Evolutionary conservation across 1,284 basidiomycete species (phyloP), one percentile per base, ranked within the genome.

Genomic region (Heterobasidion parviporum): DNA sequence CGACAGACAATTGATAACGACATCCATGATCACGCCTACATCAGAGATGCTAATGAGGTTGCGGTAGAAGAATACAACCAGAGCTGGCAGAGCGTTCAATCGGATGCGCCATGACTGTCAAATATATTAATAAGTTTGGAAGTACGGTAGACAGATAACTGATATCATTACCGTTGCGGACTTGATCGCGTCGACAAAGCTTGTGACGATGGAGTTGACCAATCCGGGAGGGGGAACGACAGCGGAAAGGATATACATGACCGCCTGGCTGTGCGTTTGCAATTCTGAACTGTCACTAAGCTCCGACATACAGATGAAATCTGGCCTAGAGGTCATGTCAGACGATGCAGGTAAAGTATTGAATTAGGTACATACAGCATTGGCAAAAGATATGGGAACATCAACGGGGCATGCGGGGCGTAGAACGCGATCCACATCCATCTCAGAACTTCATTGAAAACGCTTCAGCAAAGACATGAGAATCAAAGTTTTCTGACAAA

Each of bases 51-150:
- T 79, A 58, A 92, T 72, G 52, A 97, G 77, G 68, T 95, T 94
- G 57, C 89, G 80, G 68, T 91, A 93, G 74, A 89, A 92, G 73
- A 93, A 93, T 36, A 92, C 87, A 49, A 89, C 80, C 59, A 89
- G 69, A 8, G 84, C 80, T n/a, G 85, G 85, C 34, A 89, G 68
- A 14, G 85, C 85, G 66, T 88, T 82, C 16, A 89, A 72, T 15
- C 89, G 82, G 60, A 91, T 87, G 50, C 87, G 79, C 87, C 89
- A 92, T 16, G 86, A 88, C 87, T 91, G 53, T 26, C 26, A 26
- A 5, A 26, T 26, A 26, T 26, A 6, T 26, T 26, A 4, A 26
- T 26, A 6, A 26, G 26, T 26, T 26, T 26, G 5, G 26, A 26
- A 26, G 26, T 51, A 16, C 8, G 34, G 51, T 51, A 55, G 51